Conservation (phyloP, 2,329 filamentous ascomycete genomes). For the Colletotrichum sp. region DNA sequence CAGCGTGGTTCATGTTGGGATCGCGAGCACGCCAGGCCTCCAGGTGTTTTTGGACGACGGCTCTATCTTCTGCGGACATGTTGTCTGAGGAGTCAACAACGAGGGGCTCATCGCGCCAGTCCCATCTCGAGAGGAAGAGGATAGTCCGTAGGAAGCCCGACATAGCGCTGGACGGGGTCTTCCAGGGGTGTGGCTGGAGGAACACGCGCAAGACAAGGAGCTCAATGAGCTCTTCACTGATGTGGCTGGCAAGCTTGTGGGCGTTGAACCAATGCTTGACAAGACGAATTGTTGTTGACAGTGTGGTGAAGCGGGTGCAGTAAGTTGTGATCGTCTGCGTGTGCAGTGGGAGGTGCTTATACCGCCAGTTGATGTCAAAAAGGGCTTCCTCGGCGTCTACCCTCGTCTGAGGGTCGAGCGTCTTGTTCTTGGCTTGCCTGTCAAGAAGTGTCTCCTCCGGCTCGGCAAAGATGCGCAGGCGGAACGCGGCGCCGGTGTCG, state of each 20-base stretch:
- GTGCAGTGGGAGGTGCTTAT: slow-evolving; percentile 76
- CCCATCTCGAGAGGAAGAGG: slow-evolving; percentile 82
- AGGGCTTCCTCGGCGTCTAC: slow-evolving; percentile 75
- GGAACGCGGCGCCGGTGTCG: slow-evolving; percentile 74
- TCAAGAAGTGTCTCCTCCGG: slow-evolving; percentile 83
- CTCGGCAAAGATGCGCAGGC: slow-evolving; percentile 87
- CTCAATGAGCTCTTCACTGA: slow-evolving; percentile 84
- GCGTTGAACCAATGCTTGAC: slow-evolving; percentile 88
- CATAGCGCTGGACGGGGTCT: slow-evolving; percentile 74
- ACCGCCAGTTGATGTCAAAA: slow-evolving; percentile 72
- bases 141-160: slow-evolving; percentile 85
- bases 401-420: slow-evolving; percentile 66
- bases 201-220: slow-evolving; percentile 81
- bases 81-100: slow-evolving; percentile 77
- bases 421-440: slow-evolving; percentile 77
- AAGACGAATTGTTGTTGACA: slow-evolving; percentile 84
- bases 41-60: slow-evolving; percentile 72
- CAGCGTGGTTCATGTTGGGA: slow-evolving; percentile 82
- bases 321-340: slow-evolving; percentile 82
- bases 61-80: slow-evolving; percentile 65
- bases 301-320: slow-evolving; percentile 77
- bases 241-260: slow-evolving; percentile 79
- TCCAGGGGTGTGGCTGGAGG: slow-evolving; percentile 81
- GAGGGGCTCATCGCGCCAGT: slow-evolving; percentile 86
- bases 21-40: slow-evolving; percentile 88